A percentile compares a stretch with the other conserved stretches of the same genome.
These are phyloP conservation scores for Groenewaldozyma tartarivorans DNA, from an alignment of 805 yeast genomes.

Conservation along the genomic window DNA sequence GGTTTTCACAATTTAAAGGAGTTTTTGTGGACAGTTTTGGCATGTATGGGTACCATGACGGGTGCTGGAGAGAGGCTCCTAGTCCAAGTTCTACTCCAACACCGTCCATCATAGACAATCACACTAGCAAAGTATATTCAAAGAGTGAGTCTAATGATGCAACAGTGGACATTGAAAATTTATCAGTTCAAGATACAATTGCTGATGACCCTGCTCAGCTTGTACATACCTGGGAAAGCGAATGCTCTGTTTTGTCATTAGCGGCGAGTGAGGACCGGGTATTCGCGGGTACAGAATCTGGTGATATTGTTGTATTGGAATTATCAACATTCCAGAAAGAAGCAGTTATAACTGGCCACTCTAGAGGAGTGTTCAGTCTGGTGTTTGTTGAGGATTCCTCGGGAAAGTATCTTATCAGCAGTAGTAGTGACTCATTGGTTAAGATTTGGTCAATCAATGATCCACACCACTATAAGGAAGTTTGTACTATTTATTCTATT, in stretches of 20 bases:
- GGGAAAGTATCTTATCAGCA: conserved; percentile 52
- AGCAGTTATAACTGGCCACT: conserved; percentile 48
- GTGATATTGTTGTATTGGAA: conserved; percentile 65
- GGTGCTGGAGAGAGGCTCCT: conserved; percentile 16
- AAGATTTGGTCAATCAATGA: conserved; percentile 68
- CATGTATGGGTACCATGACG: conserved; percentile 1
- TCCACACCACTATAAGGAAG: conserved; percentile 14
- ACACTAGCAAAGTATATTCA: too few relatives aligned
- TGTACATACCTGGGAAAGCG: conserved; percentile 69
- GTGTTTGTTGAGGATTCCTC: conserved; percentile 34
- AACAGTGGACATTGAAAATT: too few relatives aligned
- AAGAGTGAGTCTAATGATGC: too few relatives aligned
- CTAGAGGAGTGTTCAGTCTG: conserved; percentile 67
- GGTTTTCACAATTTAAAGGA: conserved; percentile 1
- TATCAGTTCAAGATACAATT: not conserved
- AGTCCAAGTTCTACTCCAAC: conserved; percentile 5
- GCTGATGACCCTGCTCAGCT: conserved; percentile 18
- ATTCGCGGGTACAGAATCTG: conserved; percentile 88
- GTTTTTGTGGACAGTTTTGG: conserved; percentile 1
- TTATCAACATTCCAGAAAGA: conserved; percentile 51
- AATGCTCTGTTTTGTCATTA: conserved; percentile 60
- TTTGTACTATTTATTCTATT: conserved; percentile 72
- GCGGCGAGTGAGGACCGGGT: conserved; percentile 28
- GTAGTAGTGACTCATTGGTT: conserved; percentile 83
- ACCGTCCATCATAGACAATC: too few relatives aligned